Conservation (phyloP, 2,329 filamentous ascomycete genomes). For the Nemania serpens region DNA sequence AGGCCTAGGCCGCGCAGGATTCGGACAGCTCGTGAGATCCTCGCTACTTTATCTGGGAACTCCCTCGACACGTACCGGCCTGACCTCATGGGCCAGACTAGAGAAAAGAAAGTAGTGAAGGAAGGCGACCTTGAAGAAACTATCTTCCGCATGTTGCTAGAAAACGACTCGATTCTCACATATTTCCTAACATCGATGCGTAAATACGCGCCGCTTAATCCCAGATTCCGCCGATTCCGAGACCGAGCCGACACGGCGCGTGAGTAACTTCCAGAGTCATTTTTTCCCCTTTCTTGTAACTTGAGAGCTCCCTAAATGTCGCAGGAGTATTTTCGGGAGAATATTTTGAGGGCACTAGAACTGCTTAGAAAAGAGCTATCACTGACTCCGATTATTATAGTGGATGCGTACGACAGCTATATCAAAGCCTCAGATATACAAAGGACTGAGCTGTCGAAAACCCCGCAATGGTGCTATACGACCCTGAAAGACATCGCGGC, state of each 20-base stretch:
- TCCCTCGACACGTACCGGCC: slow-evolving; percentile 50
- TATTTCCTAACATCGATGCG: slow-evolving; percentile 54
- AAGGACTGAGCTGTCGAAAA: slow-evolving; percentile 37
- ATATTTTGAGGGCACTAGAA: too few relatives aligned
- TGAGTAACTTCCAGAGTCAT: too few relatives aligned
- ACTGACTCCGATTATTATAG: too few relatives aligned
- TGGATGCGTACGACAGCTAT: slow-evolving; percentile 49
- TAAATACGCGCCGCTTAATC: slow-evolving; percentile 50
- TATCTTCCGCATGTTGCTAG: slow-evolving; percentile 58
- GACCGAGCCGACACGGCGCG: slow-evolving; percentile 54
- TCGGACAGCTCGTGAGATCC: slow-evolving; percentile 56
- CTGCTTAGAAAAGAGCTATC: too few relatives aligned
- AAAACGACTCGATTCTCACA: slow-evolving; percentile 59
- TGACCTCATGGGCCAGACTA: slow-evolving; percentile 46
- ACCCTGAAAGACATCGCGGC: slow-evolving; percentile 51
- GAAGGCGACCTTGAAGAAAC: slow-evolving; percentile 55
- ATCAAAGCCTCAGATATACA: slow-evolving; percentile 18
- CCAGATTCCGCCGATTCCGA: slow-evolving; percentile 54
- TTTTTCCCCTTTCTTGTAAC: too few relatives aligned
- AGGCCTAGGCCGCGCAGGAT: slow-evolving; percentile 45
- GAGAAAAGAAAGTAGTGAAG: slow-evolving; percentile 45
- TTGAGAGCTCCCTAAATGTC: too few relatives aligned
- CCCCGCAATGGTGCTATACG: slow-evolving; percentile 55
- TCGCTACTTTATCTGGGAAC: slow-evolving; percentile 50
- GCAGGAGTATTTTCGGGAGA: too few relatives aligned